Conservation (phyloP, 805 yeast genomes). For the Lachancea waltii region DNA sequence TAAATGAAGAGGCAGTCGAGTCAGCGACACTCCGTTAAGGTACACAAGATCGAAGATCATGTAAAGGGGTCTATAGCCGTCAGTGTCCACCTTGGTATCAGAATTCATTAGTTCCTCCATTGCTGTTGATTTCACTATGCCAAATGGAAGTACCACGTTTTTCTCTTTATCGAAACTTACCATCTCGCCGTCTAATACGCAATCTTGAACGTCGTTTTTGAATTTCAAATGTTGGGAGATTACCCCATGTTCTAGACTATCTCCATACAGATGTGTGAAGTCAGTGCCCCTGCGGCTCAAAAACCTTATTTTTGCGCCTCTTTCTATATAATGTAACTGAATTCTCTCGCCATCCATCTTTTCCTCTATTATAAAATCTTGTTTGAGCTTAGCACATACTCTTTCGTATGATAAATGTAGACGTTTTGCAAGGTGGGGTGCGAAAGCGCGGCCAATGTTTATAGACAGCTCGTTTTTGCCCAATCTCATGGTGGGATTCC, state of each 20-base stretch:
- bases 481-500: constrained; percentile 44
- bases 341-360: constrained; percentile 92
- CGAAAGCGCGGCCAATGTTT: constrained; percentile 41
- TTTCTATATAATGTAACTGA: constrained; percentile 58
- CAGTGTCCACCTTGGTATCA: constrained; percentile 33
- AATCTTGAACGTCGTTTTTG: constrained; percentile 33
- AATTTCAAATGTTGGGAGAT: constrained; percentile 45
- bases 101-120: constrained; percentile 42
- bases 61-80: constrained; percentile 45
- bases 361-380: constrained; percentile 70
- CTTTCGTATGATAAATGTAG: constrained; percentile 43
- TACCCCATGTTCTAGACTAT: constrained; percentile 41
- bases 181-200: constrained; percentile 84
- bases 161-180: constrained; percentile 69
- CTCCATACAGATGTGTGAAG: constrained; percentile 65
- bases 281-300: constrained; percentile 64
- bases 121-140: constrained; percentile 69
- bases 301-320: constrained; percentile 34
- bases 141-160: constrained; percentile 64
- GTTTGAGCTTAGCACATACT: constrained; percentile 40
- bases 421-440: constrained; percentile 69
- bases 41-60: constrained; percentile 68
- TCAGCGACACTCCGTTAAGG: constrained; percentile 60
- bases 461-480: constrained; percentile 34
- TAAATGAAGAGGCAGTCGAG: constrained; percentile 44